Base-by-base conservation (phyloP, 495 filamentous ascomycete species). In the Bathelium albidoporum region DNA sequence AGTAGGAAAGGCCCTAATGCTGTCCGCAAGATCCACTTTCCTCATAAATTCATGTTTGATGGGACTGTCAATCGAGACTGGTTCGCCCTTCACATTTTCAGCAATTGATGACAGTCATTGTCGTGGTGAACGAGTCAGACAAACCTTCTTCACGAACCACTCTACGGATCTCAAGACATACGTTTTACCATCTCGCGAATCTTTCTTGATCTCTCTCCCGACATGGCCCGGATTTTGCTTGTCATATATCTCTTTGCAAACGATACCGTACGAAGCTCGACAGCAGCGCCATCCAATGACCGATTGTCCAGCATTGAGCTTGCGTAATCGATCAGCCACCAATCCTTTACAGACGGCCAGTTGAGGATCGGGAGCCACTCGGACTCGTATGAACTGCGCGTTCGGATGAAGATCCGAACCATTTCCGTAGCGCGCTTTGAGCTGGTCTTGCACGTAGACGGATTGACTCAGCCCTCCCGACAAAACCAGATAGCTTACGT, bases 391-490 rank as follows among this genome's bases (percentile, higher is more conserved):
- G 20, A n/a, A 52, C 58, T 58, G 68, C 65, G 62, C 69, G 64
- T 32, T 59, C 14, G 55, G 60, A 59, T 29, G 58, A 32, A 63
- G 68, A 66, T 28, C 20, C 20, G 14, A 53, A 28, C 69, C 63
- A 18, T 70, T 2, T 14, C 44, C 53, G 65, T 71, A 76, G 52
- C 66, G 69, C 16, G 41, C 45, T 14, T 53, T 22, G 11, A 78
- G 68, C 41, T 60, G 53, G 7, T 70, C 32, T 61, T 76, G 72
- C 9, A 88, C 78, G 64, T 88, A 87, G n/a, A 78, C 73, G 0
- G 83, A 87, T 67, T 84, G 86, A 14, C 85, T 84, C 3, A 87
- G 80, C 1, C 85, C 85, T 3, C 85, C 85, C 0, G 84, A 87
- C 7, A 88, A 74, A 3, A 88, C 77, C 32, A 87, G 73, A 62